Conservation (phyloP, 352 stramenopile genomes). For the Peronospora farinosa region DNA sequence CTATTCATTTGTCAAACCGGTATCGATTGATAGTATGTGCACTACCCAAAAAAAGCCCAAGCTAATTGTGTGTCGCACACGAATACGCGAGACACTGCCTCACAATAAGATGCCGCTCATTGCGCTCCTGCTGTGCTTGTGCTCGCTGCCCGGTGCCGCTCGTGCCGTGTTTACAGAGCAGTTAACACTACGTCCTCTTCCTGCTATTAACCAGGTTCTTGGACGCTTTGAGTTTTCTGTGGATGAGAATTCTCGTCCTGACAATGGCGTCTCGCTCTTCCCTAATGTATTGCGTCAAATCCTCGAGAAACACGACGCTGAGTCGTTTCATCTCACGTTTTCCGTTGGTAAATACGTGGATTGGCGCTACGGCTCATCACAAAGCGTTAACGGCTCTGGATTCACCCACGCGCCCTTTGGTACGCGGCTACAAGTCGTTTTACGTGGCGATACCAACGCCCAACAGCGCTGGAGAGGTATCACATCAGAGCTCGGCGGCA, state of each 20-base stretch:
- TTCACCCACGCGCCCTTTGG: slow-evolving; percentile 52
- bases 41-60: too few species aligned
- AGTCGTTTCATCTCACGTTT: slow-evolving; percentile 66
- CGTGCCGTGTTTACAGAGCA: slow-evolving; percentile 40
- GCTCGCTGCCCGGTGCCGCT: slow-evolving; percentile 11
- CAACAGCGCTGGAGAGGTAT: slow-evolving; percentile 54
- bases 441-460: slow-evolving; percentile 24
- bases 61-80: too few species aligned
- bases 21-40: too few species aligned
- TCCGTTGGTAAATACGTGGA: slow-evolving; percentile 52
- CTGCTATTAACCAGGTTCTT: slow-evolving; percentile 39
- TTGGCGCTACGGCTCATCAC: slow-evolving; percentile 36
- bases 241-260: slow-evolving; percentile 4
- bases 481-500: slow-evolving; percentile 63
- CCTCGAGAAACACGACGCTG: slow-evolving; percentile 58
- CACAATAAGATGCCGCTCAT: too few species aligned
- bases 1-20: neutral
- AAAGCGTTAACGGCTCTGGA: slow-evolving; percentile 12
- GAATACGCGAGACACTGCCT: too few species aligned
- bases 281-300: slow-evolving; percentile 65
- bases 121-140: slow-evolving; percentile 13
- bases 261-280: slow-evolving; percentile 23
- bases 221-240: slow-evolving; percentile 53
- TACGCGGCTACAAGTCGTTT: slow-evolving; percentile 47
- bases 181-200: slow-evolving; percentile 47